Percentiles rank a stretch among this genome's conserved stretches.
Evolutionary conservation across 2,329 filamentous ascomycete genomes (phyloP).

Genomic region (Fusarium annulatum): DNA sequence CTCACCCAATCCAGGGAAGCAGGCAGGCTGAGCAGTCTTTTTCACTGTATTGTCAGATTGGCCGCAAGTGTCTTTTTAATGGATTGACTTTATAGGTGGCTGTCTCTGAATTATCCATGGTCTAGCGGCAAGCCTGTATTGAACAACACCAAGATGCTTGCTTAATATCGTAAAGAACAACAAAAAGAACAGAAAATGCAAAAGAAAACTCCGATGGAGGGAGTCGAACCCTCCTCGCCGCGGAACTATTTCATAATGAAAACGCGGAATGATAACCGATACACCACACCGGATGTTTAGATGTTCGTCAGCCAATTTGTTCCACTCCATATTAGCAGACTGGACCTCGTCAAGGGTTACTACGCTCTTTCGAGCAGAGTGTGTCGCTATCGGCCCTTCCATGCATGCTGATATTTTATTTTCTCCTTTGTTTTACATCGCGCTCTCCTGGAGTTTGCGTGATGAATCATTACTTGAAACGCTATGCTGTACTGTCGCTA

Average conservation of each 20-base stretch:
- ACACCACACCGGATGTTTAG: constrained; percentile 17
- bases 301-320: not conserved
- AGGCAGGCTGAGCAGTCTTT: too few relatives aligned
- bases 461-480: fast-evolving
- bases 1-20: too few relatives aligned
- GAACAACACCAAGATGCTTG: too few relatives aligned
- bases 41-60: too few relatives aligned
- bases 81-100: too few relatives aligned
- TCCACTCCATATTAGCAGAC: fast-evolving
- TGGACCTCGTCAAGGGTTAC: not conserved
- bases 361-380: not conserved
- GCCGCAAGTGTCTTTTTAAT: too few relatives aligned
- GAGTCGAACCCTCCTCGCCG: constrained; percentile 28
- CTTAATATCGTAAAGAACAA: not conserved
- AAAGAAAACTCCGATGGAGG: constrained; percentile 18
- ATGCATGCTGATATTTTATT: fast-evolving
- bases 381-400: not conserved
- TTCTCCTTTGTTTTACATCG: fast-evolving
- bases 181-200: not conserved
- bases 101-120: too few relatives aligned
- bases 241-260: constrained; percentile 4
- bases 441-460: too few relatives aligned
- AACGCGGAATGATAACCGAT: constrained; percentile 30
- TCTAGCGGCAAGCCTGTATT: too few relatives aligned
- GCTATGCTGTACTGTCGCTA: fast-evolving